Evolutionary conservation across 73 alveolate genomes (phyloP).

Genomic region (Tetrahymena malaccensis): DNA sequence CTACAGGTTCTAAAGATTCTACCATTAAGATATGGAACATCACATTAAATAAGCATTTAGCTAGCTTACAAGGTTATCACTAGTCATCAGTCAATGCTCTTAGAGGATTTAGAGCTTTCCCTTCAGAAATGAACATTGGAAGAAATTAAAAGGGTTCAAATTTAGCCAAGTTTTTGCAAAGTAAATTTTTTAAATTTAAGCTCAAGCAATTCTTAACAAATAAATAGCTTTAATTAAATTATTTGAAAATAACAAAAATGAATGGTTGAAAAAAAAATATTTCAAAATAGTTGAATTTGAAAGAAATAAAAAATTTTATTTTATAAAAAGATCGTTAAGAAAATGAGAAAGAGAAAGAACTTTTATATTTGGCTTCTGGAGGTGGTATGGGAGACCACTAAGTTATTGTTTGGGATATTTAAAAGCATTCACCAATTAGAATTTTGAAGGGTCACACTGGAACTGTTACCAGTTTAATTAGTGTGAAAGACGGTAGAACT

Average conservation of each 20-base stretch:
- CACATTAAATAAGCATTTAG: background rate
- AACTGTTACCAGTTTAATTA: background rate
- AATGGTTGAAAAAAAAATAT: too few relatives aligned
- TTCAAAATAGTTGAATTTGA: too few relatives aligned
- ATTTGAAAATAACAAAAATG: background rate
- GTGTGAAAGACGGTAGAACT: background rate
- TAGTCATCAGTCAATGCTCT: background rate
- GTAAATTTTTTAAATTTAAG: background rate
- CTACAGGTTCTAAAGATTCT: background rate
- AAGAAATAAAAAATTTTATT: too few relatives aligned
- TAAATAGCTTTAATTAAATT: background rate
- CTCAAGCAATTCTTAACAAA: background rate
- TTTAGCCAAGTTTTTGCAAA: background rate
- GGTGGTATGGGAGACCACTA: background rate
- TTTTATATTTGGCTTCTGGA: background rate
- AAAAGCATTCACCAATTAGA: background rate
- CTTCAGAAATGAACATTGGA: background rate
- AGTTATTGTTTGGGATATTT: background rate
- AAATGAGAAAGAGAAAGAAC: background rate
- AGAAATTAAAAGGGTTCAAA: background rate
- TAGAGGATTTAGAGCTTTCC: background rate
- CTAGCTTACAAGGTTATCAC: background rate
- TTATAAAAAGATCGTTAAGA: background rate
- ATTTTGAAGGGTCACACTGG: background rate
- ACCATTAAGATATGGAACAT: background rate